phyloP scores from a whole-genome alignment of 208 protist genomes.

The Leishmania major region DNA sequence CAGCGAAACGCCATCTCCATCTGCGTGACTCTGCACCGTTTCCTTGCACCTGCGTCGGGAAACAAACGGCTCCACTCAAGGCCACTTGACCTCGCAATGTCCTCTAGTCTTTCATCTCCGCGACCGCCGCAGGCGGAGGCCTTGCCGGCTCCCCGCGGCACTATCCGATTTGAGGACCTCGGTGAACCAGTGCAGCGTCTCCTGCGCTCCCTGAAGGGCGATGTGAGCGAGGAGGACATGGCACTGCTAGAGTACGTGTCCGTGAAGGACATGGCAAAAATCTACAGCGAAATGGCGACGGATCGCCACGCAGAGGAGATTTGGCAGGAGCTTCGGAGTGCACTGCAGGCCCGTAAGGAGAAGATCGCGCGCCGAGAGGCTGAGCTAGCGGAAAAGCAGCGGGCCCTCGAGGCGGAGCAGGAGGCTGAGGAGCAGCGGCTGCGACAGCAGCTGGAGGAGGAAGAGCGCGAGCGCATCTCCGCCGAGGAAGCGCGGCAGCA shows the following conservation, averaged over 20 bases:
- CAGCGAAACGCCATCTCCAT: not conserved
- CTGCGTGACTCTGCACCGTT: not conserved
- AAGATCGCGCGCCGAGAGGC: conserved; percentile 42
- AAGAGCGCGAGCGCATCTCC: conserved; percentile 41
- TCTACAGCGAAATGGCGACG: conserved; percentile 77
- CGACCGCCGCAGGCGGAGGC: not conserved
- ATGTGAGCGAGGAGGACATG: conserved; percentile 78
- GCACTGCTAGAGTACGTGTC: conserved; percentile 79
- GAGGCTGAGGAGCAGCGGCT: conserved; percentile 39
- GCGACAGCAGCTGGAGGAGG: conserved; percentile 39
- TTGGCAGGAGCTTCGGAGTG: conserved; percentile 66
- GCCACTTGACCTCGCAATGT: not conserved
- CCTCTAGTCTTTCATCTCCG: conserved; percentile 1
- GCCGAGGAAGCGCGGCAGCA: conserved; percentile 41
- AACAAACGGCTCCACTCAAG: not conserved
- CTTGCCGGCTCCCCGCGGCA: conserved; percentile 13
- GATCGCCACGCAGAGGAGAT: conserved; percentile 74
- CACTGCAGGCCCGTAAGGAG: conserved; percentile 55
- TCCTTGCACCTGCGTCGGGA: not conserved
- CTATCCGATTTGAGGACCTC: conserved; percentile 86
- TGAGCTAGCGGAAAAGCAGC: conserved; percentile 48
- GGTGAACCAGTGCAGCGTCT: conserved; percentile 85
- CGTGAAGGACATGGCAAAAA: conserved; percentile 88
- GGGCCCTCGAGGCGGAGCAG: conserved; percentile 38
- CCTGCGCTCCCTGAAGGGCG: conserved; percentile 63